Conservation (phyloP, 2,329 filamentous ascomycete genomes). For the Cytospora piceicola region DNA sequence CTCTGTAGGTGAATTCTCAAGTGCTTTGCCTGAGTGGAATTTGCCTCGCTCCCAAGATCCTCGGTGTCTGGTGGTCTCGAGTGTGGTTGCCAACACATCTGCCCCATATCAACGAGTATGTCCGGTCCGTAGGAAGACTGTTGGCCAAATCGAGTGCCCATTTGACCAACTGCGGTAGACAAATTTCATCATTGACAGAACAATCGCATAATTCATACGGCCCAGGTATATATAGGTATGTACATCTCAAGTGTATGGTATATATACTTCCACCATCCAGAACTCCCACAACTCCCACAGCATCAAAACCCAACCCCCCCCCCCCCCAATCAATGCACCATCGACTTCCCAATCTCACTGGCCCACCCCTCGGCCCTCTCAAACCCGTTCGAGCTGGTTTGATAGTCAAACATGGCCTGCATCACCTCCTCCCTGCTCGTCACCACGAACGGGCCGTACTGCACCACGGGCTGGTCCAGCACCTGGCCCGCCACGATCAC, state of each 20-base stretch:
- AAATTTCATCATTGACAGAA: too few species aligned
- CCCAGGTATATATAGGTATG: not conserved
- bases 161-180: too few species aligned
- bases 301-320: not conserved
- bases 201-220: not conserved
- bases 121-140: too few species aligned
- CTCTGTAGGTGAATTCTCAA: too few species aligned
- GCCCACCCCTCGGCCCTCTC: constrained; percentile 79
- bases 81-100: too few species aligned
- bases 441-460: constrained; percentile 86
- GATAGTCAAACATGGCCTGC: constrained; percentile 77
- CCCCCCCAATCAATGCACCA: constrained; percentile 48
- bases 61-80: too few species aligned
- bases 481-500: constrained; percentile 80
- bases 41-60: too few species aligned
- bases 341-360: constrained; percentile 84
- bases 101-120: too few species aligned
- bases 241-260: not conserved
- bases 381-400: constrained; percentile 75
- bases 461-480: constrained; percentile 77
- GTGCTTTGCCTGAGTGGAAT: too few species aligned
- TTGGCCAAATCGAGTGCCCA: too few species aligned
- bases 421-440: constrained; percentile 73
- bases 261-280: not conserved
- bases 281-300: not conserved